Evolutionary conservation across 768 basidiomycete genomes (phyloP).

Genomic region (Termitomyces heimii): DNA sequence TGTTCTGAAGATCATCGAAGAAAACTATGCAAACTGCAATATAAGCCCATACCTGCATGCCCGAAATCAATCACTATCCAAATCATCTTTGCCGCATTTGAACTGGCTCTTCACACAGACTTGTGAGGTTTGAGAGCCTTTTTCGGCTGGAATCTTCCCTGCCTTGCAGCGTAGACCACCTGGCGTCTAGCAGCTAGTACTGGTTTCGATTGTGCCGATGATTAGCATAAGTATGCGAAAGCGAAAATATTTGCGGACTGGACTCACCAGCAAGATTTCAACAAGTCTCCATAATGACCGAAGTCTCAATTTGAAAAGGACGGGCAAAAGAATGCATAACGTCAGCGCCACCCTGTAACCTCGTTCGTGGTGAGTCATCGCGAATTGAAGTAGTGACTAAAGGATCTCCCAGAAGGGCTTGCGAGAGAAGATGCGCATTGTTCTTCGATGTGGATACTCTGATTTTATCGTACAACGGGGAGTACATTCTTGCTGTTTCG

Average conservation of each 20-base stretch:
- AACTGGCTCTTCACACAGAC: not conserved
- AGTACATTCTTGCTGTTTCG: not conserved
- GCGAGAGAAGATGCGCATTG: not conserved
- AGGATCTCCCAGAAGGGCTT: not conserved
- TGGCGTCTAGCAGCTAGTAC: too few species aligned
- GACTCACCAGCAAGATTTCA: not conserved
- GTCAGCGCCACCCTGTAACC: not conserved
- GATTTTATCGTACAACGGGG: not conserved
- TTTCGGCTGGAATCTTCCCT: not conserved
- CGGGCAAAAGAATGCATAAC: not conserved
- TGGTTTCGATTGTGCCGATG: not conserved
- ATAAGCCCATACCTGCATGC: not conserved
- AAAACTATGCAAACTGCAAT: not conserved
- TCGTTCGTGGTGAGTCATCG: not conserved
- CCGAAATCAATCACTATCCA: not conserved
- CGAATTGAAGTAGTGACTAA: not conserved
- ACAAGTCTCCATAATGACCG: not conserved
- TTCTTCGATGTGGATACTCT: not conserved
- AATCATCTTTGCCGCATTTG: not conserved
- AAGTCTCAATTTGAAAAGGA: not conserved
- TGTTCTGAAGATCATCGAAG: not conserved
- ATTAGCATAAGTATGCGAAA: not conserved
- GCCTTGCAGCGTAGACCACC: not conserved
- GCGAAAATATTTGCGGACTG: not conserved
- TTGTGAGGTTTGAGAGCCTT: not conserved